Conservation (phyloP, 306 rosid species). For the Ceratonia siliqua region DNA sequence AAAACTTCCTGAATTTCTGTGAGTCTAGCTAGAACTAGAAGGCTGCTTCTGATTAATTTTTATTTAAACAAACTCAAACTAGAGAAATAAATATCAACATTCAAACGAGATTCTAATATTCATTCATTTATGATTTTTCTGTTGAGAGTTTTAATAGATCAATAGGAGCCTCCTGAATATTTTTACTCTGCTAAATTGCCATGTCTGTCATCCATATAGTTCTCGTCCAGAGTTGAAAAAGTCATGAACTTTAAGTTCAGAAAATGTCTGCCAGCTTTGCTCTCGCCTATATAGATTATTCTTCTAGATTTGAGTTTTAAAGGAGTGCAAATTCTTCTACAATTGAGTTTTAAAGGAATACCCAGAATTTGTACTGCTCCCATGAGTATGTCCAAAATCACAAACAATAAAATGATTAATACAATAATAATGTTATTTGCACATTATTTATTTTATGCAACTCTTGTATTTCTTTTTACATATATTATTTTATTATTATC, state of each 20-base stretch:
- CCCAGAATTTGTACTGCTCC: constrained; percentile 50
- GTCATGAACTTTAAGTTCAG: constrained; percentile 31
- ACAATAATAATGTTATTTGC: too few relatives aligned
- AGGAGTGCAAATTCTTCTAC: constrained; percentile 54
- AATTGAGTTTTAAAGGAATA: constrained; percentile 43
- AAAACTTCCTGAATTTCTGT: too few relatives aligned
- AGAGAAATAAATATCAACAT: too few relatives aligned
- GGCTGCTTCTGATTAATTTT: too few relatives aligned
- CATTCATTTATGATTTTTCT: too few relatives aligned
- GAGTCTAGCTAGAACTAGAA: too few relatives aligned
- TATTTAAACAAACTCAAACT: too few relatives aligned
- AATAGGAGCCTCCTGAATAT: constrained; percentile 19
- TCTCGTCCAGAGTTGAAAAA: not conserved
- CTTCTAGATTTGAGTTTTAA: constrained; percentile 49
- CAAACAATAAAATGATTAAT: not conserved
- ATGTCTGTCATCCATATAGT: not conserved
- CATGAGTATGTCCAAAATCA: constrained; percentile 27
- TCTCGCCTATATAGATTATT: constrained; percentile 50
- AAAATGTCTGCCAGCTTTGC: constrained; percentile 60
- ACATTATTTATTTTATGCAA: too few relatives aligned
- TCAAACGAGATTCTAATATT: too few relatives aligned
- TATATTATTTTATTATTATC: too few relatives aligned
- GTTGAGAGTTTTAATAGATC: too few relatives aligned
- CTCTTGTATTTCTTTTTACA: too few relatives aligned
- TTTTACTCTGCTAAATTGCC: not conserved